Base-by-base conservation (phyloP, 805 yeast genomes). In the Clavispora asparagi region DNA sequence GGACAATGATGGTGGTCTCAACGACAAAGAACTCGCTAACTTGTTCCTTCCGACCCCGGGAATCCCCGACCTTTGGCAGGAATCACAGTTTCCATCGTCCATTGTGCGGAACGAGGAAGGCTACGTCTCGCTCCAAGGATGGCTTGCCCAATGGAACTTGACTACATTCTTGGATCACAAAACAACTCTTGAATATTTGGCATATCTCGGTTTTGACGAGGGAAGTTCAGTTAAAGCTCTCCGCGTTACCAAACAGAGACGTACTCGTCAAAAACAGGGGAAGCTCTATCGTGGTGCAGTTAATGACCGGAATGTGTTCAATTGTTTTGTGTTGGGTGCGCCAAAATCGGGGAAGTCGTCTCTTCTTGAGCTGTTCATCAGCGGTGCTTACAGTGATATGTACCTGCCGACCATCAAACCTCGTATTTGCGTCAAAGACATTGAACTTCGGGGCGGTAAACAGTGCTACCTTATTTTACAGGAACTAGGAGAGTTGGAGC, bases 91-190 rank as follows among this genome's bases (percentile, higher is more conserved):
- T 59, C 99, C 99, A 0, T 71, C 77, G 25, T 81, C 95, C 1
- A 87, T 95, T 10, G 96, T 92, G 1, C 79, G 95, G 44, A 91
- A 90, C 60, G 97, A 90, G 53, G 83, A 82, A 51, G 97, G 96
- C 0, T 78, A 82, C 60, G 90, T 94, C 4, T 89, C 98, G 0
- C 65, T 94, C 26, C 99, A 95, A 67, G 99, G 99, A 3, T 94
- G 99, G 99, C 68, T 94, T 33, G 99, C 99, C 0, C 98, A 92
- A 59, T 94, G 99, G 99, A 85, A 92, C 56, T 86, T 94, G 87
- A 89, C 97, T 0, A 92, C 98, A 0, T 90, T 81, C 54, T 68
- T 94, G 28, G 96, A 91, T 56, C 81, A 86, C 60, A 81, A 77
- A 55, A 84, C 89, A 0, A 90, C 98, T 0, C 74, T 94, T 42